Evolutionary conservation across 2,329 filamentous ascomycete species (phyloP).

Genomic region (Xylaria sp.): DNA sequence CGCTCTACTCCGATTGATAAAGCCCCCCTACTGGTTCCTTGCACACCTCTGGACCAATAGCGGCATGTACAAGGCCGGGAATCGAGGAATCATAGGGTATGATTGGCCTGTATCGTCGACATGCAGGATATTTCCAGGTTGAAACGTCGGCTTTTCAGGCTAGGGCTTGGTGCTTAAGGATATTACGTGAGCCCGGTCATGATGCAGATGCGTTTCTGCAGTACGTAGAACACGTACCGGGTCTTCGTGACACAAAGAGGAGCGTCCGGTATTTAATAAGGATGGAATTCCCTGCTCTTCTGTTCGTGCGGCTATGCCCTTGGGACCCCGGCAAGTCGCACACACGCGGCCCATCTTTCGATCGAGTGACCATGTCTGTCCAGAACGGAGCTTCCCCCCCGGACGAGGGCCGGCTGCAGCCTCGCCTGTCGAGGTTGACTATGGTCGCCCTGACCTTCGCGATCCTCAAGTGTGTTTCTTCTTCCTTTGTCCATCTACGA

Average conservation of each 20-base stretch:
- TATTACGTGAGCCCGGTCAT: background rate
- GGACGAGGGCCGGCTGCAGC: constrained; percentile 39
- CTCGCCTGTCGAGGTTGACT: constrained; percentile 43
- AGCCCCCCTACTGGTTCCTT: background rate
- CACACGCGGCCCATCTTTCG: background rate
- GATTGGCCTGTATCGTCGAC: background rate
- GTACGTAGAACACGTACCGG: background rate
- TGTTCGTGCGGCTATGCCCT: background rate
- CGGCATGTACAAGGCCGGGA: background rate
- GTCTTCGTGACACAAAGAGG: background rate
- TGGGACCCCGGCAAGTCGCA: constrained; percentile 1
- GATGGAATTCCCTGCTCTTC: background rate
- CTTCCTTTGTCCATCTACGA: background rate
- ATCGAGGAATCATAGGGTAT: background rate
- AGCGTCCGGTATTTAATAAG: background rate
- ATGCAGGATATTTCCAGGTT: background rate
- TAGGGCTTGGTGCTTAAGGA: background rate
- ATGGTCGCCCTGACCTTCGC: constrained; percentile 49
- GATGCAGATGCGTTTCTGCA: background rate
- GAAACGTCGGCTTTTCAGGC: background rate
- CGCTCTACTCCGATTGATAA: background rate
- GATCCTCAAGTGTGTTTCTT: constrained; percentile 43
- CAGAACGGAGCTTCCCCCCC: constrained; percentile 1
- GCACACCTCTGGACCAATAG: background rate
- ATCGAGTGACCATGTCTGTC: constrained; percentile 7